A percentile compares a stretch with the other conserved stretches of the same genome.
Conservation (phyloP, 495 filamentous ascomycete species). For the Penicillium ochrochloron region DNA sequence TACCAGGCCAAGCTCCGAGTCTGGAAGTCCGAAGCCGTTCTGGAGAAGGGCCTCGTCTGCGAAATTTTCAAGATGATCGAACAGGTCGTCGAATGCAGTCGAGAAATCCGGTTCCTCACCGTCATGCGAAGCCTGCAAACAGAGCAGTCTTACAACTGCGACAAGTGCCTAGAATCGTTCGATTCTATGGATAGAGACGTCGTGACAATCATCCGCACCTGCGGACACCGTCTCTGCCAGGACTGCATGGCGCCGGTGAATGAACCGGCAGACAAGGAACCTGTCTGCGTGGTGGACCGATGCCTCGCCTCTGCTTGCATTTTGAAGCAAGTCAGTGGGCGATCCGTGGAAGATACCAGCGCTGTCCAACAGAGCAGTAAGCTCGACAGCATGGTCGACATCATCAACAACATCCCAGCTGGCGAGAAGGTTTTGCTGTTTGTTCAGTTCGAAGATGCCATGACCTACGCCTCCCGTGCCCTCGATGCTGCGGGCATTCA, state of each 20-base stretch:
- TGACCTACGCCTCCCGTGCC: slow-evolving; percentile 37
- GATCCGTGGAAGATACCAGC: slow-evolving; percentile 38
- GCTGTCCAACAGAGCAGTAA: slow-evolving; percentile 49
- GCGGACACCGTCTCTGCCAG: slow-evolving; percentile 57
- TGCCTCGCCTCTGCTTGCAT: slow-evolving; percentile 37
- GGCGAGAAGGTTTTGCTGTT: slow-evolving; percentile 58
- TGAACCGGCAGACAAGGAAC: slow-evolving; percentile 7
- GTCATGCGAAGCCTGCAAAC: slow-evolving; percentile 32
- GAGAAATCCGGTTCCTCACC: slow-evolving; percentile 40
- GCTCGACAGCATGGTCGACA: slow-evolving; percentile 49
- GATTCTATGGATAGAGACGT: slow-evolving; percentile 7
- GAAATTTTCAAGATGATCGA: slow-evolving; percentile 12
- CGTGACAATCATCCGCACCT: slow-evolving; percentile 47
- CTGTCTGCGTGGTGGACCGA: slow-evolving; percentile 34
- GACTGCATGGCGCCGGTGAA: slow-evolving; percentile 30
- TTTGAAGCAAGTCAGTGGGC: slow-evolving; percentile 42
- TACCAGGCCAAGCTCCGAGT: not conserved
- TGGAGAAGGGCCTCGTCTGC: slow-evolving; percentile 12
- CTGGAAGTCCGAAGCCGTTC: slow-evolving; percentile 12
- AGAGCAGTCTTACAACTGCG: slow-evolving; percentile 28
- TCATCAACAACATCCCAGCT: slow-evolving; percentile 46
- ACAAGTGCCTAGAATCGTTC: slow-evolving; percentile 30
- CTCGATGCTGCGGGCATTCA: slow-evolving; percentile 38
- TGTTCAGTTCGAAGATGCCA: slow-evolving; percentile 53
- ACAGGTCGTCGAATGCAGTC: slow-evolving; percentile 32